Base-by-base conservation (phyloP, 805 yeast species). In the Priceomyces haplophilus region DNA sequence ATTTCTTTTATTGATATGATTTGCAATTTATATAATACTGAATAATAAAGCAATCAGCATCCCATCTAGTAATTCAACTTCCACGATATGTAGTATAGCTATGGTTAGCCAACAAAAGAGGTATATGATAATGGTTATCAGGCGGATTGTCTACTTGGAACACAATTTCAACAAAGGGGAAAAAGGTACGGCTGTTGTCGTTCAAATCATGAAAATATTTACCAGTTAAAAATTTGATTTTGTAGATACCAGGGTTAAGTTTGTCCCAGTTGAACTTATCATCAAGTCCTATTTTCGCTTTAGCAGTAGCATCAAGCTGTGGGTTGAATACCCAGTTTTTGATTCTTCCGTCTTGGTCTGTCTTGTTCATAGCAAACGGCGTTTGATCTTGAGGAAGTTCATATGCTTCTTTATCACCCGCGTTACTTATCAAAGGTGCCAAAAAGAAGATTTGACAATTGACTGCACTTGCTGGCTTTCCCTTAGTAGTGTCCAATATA, bases 71-170 rank as follows among this genome's bases (percentile, higher is more conserved):
- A 39, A 19, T 18, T 38, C 51, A 84, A 56, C 86, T 80, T 1
- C 98, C 98, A 43, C 97, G 76, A 67, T 90, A 90, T 0, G 97
- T 90, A 4, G 95, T 80, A 66, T 89, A 90, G 25, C 96, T 84
- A 64, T 84, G 88, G 57, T 88, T 88, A 34, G 96, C 82, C 44
- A 90, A 68, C 41, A 90, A 73, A 47, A 90, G 66, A 0, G 98
- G 98, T 42, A 90, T 84, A 59, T 90, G 98, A 63, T 88, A 90
- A 60, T 90, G 98, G 30, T 78, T 68, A 46, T 83, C 88, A 0
- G 88, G 83, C 0, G 85, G 85, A 48, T 73, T 71, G 5, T 73
- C 74, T 3, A 90, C 79, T 23, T 75, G 76, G 57, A 90, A 90
- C 0, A 75, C 70, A 31, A 90, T 85, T 46, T 90, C 97, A 7